Conservation (phyloP, 805 yeast genomes). For the Yarrowia divulgata region DNA sequence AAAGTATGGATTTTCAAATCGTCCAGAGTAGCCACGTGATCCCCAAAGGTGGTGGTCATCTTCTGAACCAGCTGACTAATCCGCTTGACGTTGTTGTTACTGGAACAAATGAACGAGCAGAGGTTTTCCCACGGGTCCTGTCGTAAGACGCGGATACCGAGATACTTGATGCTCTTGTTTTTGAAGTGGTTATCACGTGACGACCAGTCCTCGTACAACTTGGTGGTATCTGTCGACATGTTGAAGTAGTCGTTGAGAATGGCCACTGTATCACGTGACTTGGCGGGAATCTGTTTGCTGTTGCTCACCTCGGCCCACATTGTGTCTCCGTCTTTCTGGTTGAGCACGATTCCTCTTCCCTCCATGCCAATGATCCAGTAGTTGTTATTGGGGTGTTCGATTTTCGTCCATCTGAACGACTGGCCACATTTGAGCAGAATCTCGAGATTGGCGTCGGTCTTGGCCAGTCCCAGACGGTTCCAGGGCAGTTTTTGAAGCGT, state of each 20-base stretch:
- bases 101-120: slow-evolving; percentile 88
- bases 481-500: slow-evolving; percentile 15
- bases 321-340: slow-evolving; percentile 51
- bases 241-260: slow-evolving; percentile 62
- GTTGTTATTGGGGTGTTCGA: slow-evolving; percentile 53
- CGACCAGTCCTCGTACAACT: slow-evolving; percentile 69
- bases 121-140: slow-evolving; percentile 98
- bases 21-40: slow-evolving; percentile 59
- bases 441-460: slow-evolving; percentile 50
- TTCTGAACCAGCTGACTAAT: slow-evolving; percentile 91
- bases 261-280: slow-evolving; percentile 19
- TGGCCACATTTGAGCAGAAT: slow-evolving; percentile 85
- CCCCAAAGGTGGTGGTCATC: slow-evolving; percentile 75
- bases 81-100: slow-evolving; percentile 94
- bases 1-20: slow-evolving; percentile 61
- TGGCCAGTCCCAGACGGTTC: slow-evolving; percentile 11
- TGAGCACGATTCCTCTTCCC: slow-evolving; percentile 68
- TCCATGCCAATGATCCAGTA: slow-evolving; percentile 60
- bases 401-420: slow-evolving; percentile 78
- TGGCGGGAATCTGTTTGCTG: neutral
- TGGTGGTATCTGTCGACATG: slow-evolving; percentile 60
- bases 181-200: slow-evolving; percentile 60
- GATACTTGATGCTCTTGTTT: slow-evolving; percentile 50
- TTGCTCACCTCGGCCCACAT: slow-evolving; percentile 25
- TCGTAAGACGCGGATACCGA: slow-evolving; percentile 82